Evolutionary conservation across 345 rosid genomes (phyloP).

Genomic region (Salix koriyanagi): DNA sequence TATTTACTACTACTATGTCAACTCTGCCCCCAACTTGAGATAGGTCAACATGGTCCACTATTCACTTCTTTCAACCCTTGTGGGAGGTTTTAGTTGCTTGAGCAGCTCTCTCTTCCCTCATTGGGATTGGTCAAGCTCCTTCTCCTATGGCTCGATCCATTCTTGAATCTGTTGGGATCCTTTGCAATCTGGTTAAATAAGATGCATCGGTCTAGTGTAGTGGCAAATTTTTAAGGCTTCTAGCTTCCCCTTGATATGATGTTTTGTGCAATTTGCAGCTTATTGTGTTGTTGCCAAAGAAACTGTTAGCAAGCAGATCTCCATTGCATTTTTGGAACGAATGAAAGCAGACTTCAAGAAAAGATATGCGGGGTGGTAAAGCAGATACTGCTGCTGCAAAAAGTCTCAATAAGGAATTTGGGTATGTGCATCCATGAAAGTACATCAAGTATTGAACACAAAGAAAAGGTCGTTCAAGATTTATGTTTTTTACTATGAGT

Average conservation of each 20-base stretch:
- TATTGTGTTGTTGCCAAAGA: conserved; percentile 98
- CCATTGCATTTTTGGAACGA: conserved; percentile 88
- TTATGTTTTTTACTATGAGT: neutral
- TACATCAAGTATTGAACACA: neutral
- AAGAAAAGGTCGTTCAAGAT: neutral
- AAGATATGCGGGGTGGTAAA: conserved; percentile 91
- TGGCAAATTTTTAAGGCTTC: conserved; percentile 1
- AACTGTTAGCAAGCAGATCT: conserved; percentile 81
- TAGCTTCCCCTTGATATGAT: conserved; percentile 10
- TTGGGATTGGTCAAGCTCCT: no score
- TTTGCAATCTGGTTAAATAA: neutral
- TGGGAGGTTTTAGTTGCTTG: no score
- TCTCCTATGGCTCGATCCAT: neutral
- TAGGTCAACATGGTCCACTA: no score
- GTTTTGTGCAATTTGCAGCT: conserved; percentile 42
- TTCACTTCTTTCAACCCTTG: no score
- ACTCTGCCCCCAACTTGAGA: no score
- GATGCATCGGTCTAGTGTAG: neutral
- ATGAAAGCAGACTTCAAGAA: conserved; percentile 87
- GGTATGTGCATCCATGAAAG: conserved; percentile 42
- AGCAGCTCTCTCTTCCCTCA: no score
- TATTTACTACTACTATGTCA: no score
- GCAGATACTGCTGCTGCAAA: conserved; percentile 89
- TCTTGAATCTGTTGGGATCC: neutral
- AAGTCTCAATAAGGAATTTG: conserved; percentile 91